Base-by-base conservation (phyloP, 495 filamentous ascomycete species). In the Neurospora sp. region DNA sequence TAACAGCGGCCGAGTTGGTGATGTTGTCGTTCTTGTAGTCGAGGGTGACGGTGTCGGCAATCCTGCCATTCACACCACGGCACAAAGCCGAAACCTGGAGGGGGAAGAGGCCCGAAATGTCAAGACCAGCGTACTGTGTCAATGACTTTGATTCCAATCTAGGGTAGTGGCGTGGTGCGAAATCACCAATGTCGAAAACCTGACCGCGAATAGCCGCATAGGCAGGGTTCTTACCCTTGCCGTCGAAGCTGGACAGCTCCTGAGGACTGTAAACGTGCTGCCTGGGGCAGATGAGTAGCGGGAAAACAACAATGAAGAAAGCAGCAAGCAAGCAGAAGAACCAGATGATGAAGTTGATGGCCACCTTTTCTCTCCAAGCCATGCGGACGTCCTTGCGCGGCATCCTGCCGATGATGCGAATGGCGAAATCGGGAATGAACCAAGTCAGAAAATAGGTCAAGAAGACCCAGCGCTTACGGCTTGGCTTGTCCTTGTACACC, bases 331-430 rank as follows among this genome's bases (percentile, higher is more conserved):
- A 83, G 81, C 96, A 98, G 77, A 85, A 86, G 73, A 95, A 87
- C 96, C 96, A 99, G 78, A 99, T 99, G 81, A 98, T 88, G 75
- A 98, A 82, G 85, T 99, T 99, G 87, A 99, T 99, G 41, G 96
- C 96, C 71, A 98, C 81, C 86, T 99, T 99, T 80, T 99, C 96
- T 73, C 96, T 88, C 96, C 96, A 99, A 3, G 96, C 96, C 74
- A 90, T 86, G 61, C 93, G 92, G n/a, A 99, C 89, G 78, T 99
- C 96, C 80, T 95, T 95, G 68, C 96, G 91, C 75, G 90, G 89
- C 91, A 97, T 98, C 18, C 93, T 87, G 18, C 94, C 94, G 71
- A 96, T 71, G 78, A 85, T 86, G 68, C 89, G 87, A 81, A 98
- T 93, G 61, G 90, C 76, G 76, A 98, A 92, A 80, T 97, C 93